Base-by-base conservation (phyloP, 139 green algal species). In the Protoeuglena noctilucae region DNA sequence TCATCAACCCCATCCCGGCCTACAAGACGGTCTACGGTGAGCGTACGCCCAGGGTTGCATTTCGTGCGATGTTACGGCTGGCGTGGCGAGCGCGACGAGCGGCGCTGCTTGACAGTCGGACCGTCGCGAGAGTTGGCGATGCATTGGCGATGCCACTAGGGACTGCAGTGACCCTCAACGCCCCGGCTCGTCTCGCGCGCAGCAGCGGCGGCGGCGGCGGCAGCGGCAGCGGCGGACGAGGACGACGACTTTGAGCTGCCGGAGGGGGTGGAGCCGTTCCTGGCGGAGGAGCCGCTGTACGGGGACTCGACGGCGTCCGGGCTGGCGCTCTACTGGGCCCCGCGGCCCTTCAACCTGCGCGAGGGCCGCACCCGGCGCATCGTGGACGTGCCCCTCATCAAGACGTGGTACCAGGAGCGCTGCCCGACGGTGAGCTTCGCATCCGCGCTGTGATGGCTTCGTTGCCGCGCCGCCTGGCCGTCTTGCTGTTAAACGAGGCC, bases 1-100 rank as follows among this genome's bases (percentile, higher is more conserved):
- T 99, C 45, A 92, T 99, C 60, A 89, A 99, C 74, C 92, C 91
- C 55, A 95, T 99, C 62, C 72, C 91, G 17, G 73, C 72, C 4
- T 94, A 97, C 79, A 75, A 70, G 41, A 73, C 67, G 3, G 66
- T 70, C 1, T 50, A 27, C 14, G 45, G 57, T n/a, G n/a, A n/a
- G n/a, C n/a, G n/a, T n/a, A n/a, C n/a, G n/a, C n/a, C n/a, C n/a
- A n/a, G n/a, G n/a, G n/a, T n/a, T n/a, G n/a, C n/a, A n/a, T n/a
- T n/a, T n/a, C n/a, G 22, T 52, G 64, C 21, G 54, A 48, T 3
- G 40, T n/a, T 12, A 30, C 3, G 25, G 43, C 27, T 50, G 28
- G 2, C 30, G 30, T 14, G 3, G 27, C 23, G 55, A 53, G 24
- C 19, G 29, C 31, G 49, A 17, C 22, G 25, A 25, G 27, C 23